Base-by-base conservation (phyloP, 1,139 yeast species). In the Kodamaea alishanica region DNA sequence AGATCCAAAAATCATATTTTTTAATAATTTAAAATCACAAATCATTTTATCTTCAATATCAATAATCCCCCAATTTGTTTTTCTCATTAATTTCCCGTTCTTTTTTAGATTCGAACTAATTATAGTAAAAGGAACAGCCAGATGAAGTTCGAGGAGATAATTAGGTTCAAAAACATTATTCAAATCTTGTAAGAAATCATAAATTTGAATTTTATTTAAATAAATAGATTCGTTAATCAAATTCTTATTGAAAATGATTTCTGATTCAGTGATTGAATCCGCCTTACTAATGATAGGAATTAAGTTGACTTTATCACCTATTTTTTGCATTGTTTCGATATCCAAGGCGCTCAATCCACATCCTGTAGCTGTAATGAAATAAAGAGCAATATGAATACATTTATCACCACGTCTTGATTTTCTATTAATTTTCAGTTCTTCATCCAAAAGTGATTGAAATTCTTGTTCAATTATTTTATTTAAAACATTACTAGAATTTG, bases 371-470 rank as follows among this genome's bases (percentile, higher is more conserved):
- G 74, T 70, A 31, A 83, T 63, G 49, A 82, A 79, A 52, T 80
- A 79, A 30, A 82, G 52, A 38, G 81, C 76, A 20, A 72, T 82
- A 57, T 83, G 89, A 32, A 83, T 76, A 45, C 88, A 62, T 20
- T 73, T 71, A 55, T 83, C 89, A 41, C 65, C 68, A 41, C 67
- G 65, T 39, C 67, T 65, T 8, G 80, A 71, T 46, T 74, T 73
- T 54, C 89, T 69, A 45, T 74, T 66, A 34, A 82, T 77, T 48
- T 80, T 73, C 32, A 74, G 61, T 53, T 83, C 90, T 50, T 82
- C 86, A 24, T 67, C 67, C 37, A 82, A 65, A 27, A 77, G 73
- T 15, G 55, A 50, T 44, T 79, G 78, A 52, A 79, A 81, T 47
- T 80, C 80, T 26, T 61, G 60, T 52, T 79, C 81, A 45, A 83